These are phyloP conservation scores for Ceratocystis cacaofunesta DNA, from an alignment of 2,329 filamentous ascomycete genomes.

Conservation along the genomic window DNA sequence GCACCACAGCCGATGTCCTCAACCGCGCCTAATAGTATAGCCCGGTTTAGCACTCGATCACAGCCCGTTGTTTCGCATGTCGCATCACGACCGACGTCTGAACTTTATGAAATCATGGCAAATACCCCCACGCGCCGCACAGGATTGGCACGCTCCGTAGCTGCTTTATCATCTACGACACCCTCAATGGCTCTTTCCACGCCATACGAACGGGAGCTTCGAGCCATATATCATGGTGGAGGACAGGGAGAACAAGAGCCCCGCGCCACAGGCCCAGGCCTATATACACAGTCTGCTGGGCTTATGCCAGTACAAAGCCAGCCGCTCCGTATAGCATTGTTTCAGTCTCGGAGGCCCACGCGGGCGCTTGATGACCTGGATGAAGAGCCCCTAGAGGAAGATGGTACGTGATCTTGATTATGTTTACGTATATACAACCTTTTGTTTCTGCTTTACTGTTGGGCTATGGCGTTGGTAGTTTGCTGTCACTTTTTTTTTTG, in stretches of 20 bases:
- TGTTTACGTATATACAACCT: constrained; percentile 8
- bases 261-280: neutral
- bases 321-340: constrained; percentile 10
- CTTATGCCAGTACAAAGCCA: neutral
- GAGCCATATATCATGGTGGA: constrained; percentile 17
- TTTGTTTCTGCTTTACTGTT: neutral
- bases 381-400: constrained; percentile 6
- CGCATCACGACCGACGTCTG: neutral
- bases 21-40: constrained; percentile 8
- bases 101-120: constrained; percentile 19
- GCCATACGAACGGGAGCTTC: constrained; percentile 28
- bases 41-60: constrained; percentile 12
- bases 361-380: constrained; percentile 11
- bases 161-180: constrained; percentile 29
- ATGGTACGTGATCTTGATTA: constrained; percentile 4
- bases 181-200: constrained; percentile 30
- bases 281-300: neutral
- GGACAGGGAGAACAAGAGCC: constrained; percentile 14
- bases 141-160: constrained; percentile 27
- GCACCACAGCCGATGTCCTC: neutral
- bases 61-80: constrained; percentile 2
- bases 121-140: constrained; percentile 35
- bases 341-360: constrained; percentile 9
- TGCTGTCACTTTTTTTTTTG: neutral
- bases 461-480: neutral